Evolutionary conservation across 2,329 filamentous ascomycete genomes (phyloP).

Genomic region (Ceratocystis cubensis): DNA sequence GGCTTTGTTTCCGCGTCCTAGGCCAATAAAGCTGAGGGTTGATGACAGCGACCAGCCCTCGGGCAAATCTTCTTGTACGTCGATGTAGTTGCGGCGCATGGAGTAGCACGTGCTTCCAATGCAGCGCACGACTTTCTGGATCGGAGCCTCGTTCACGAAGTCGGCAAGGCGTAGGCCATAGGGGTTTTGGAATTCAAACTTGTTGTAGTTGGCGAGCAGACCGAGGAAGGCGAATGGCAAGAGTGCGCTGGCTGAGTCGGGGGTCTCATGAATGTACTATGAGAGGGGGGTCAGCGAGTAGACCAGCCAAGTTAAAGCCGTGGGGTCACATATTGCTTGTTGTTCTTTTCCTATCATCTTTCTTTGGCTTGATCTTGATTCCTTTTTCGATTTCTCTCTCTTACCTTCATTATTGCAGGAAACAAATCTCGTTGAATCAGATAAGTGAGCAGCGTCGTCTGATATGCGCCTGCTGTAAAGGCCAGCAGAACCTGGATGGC

Average conservation of each 20-base stretch:
- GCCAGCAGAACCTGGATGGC: constrained; percentile 72
- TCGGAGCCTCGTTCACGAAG: constrained; percentile 84
- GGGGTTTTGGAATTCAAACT: constrained; percentile 96
- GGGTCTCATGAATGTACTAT: constrained; percentile 70
- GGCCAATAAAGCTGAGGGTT: constrained; percentile 67
- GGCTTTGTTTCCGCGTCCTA: constrained; percentile 51
- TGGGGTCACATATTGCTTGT: background rate
- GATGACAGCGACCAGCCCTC: constrained; percentile 76
- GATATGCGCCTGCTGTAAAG: constrained; percentile 84
- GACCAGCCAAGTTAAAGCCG: no score
- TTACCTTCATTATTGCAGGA: constrained; percentile 83
- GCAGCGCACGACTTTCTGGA: constrained; percentile 66
- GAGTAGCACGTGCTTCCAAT: constrained; percentile 59
- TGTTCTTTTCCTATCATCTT: no score
- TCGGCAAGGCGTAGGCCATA: constrained; percentile 86
- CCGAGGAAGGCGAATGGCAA: constrained; percentile 74
- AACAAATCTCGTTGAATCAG: constrained; percentile 92
- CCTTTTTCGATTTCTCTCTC: constrained; percentile 20
- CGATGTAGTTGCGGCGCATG: constrained; percentile 64
- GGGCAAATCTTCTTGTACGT: constrained; percentile 78
- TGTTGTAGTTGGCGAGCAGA: constrained; percentile 93
- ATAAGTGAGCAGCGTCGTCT: constrained; percentile 86
- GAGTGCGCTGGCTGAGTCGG: constrained; percentile 49
- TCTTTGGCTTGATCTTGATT: no score
- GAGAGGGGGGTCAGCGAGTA: no score